A percentile compares a stretch with the other conserved stretches of the same genome.
Conservation (phyloP, 2,329 filamentous ascomycete genomes). For the Talaromyces sp. region DNA sequence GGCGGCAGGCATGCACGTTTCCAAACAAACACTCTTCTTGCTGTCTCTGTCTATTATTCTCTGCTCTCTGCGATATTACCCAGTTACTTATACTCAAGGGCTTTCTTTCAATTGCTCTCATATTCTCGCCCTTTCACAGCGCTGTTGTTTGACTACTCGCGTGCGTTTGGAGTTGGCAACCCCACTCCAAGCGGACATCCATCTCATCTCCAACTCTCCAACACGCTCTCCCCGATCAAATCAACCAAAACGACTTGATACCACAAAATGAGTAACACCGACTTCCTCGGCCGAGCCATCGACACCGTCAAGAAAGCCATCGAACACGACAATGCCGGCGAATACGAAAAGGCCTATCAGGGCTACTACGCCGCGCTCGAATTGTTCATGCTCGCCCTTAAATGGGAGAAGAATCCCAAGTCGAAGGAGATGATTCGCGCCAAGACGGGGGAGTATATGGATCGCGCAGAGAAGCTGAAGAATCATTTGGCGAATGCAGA, state of each 20-base stretch:
- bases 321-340: constrained; percentile 88
- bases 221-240: background rate
- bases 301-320: constrained; percentile 97
- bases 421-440: constrained; percentile 96
- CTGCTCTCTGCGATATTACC: background rate
- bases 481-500: constrained; percentile 70
- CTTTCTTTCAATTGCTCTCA: background rate
- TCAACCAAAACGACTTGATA: background rate
- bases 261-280: constrained; percentile 82
- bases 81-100: background rate
- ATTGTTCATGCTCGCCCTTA: constrained; percentile 96
- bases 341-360: constrained; percentile 97
- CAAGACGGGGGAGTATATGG: constrained; percentile 96
- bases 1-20: constrained; percentile 4
- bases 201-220: constrained; percentile 3
- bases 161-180: constrained; percentile 16
- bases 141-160: background rate
- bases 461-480: constrained; percentile 97
- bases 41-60: background rate
- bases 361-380: constrained; percentile 94
- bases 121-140: background rate
- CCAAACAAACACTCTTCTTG: constrained; percentile 10
- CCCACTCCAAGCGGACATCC: constrained; percentile 11
- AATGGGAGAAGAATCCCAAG: constrained; percentile 99
- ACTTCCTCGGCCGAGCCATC: constrained; percentile 95